phyloP scores from a whole-genome alignment of 1,284 basidiomycete genomes.

The Psilocybe mexicana region DNA sequence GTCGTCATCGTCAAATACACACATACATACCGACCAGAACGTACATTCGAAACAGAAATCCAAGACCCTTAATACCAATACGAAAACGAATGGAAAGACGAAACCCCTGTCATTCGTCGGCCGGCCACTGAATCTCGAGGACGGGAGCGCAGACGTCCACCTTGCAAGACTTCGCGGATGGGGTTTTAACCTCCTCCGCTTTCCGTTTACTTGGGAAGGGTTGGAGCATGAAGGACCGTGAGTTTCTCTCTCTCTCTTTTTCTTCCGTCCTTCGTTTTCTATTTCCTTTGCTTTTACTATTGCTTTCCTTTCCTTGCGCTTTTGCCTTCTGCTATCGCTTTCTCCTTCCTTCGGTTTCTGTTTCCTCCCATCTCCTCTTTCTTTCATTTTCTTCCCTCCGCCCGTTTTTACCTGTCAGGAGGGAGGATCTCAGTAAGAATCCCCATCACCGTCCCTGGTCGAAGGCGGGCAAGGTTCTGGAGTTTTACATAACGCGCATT shows the following conservation, averaged over 20 bases:
- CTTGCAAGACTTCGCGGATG: conserved; percentile 83
- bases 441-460: no score
- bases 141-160: conserved; percentile 88
- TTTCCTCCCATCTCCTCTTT: no score
- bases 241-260: conserved; percentile 40
- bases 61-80: background rate
- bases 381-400: no score
- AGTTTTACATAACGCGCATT: no score
- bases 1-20: background rate
- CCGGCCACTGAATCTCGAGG: conserved; percentile 79
- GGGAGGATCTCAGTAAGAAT: no score
- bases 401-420: no score
- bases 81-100: background rate
- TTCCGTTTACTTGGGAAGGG: conserved; percentile 93
- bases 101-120: conserved; percentile 56
- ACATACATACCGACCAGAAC: background rate
- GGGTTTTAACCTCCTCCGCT: conserved; percentile 95
- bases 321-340: no score
- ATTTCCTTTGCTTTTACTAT: conserved; percentile 3
- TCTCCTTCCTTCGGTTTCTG: no score
- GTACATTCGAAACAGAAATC: background rate
- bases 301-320: background rate
- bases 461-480: no score
- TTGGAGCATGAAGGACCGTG: conserved; percentile 93
- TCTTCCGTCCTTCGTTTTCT: background rate